Percentiles rank a stretch among this genome's conserved stretches.
phyloP scores from a whole-genome alignment of 371 early-diverging fungal species.

The Mucor circinelloides region DNA sequence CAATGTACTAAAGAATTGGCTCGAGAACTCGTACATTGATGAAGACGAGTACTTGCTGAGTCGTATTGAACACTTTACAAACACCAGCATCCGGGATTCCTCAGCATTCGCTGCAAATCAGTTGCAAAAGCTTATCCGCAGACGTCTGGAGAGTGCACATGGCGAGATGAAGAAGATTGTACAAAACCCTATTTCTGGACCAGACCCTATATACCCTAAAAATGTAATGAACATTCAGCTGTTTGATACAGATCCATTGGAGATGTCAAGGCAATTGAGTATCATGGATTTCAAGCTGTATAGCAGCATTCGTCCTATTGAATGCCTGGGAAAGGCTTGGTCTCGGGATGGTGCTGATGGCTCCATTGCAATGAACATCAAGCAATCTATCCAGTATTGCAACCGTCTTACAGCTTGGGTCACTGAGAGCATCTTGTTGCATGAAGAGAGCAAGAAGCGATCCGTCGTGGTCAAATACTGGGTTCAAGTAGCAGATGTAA shows the following conservation, averaged over 20 bases:
- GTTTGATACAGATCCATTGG: conserved; percentile 87
- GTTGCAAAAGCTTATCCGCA: conserved; percentile 69
- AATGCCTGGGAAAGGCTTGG: conserved; percentile 92
- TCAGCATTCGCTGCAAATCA: conserved; percentile 75
- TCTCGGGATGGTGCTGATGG: conserved; percentile 63
- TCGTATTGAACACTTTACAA: conserved; percentile 76
- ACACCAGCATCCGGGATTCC: conserved; percentile 71
- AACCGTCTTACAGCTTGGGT: conserved; percentile 81
- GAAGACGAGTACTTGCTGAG: conserved; percentile 69
- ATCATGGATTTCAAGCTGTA: conserved; percentile 83
- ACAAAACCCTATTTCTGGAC: conserved; percentile 41
- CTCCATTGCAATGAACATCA: conserved; percentile 64
- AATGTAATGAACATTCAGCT: conserved; percentile 66
- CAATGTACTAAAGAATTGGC: conserved; percentile 89
- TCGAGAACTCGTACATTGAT: conserved; percentile 84
- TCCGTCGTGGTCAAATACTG: conserved; percentile 79
- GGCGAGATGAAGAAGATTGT: conserved; percentile 64
- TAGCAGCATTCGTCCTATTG: conserved; percentile 80
- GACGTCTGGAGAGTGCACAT: conserved; percentile 61
- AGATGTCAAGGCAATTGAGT: conserved; percentile 92
- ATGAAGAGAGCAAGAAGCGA: conserved; percentile 80
- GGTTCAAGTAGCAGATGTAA: conserved; percentile 79
- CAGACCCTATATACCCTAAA: conserved; percentile 68
- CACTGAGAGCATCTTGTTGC: conserved; percentile 72
- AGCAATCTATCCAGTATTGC: conserved; percentile 73